Percentiles rank a stretch among this genome's conserved stretches.
These are phyloP conservation scores for Lepidium sativum DNA, from an alignment of 345 rosid species.

Conservation along the genomic window DNA sequence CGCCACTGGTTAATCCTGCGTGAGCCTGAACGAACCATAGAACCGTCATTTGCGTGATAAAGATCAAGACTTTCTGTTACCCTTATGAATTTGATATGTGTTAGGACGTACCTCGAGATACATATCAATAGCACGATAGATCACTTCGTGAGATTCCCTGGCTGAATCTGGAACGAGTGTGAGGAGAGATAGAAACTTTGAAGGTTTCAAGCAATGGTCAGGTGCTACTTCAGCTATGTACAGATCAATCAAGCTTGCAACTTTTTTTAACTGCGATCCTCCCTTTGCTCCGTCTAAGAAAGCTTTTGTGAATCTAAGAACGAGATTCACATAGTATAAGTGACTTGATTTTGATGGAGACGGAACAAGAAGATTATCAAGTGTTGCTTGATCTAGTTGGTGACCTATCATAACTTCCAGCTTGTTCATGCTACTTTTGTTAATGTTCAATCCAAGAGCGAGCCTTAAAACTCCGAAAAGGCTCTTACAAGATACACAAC, in stretches of 20 bases:
- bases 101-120: conserved; percentile 57
- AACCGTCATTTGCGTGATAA: background rate
- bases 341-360: conserved; percentile 48
- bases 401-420: conserved; percentile 81
- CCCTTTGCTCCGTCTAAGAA: conserved; percentile 35
- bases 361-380: conserved; percentile 77
- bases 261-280: conserved; percentile 42
- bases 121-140: conserved; percentile 68
- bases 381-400: conserved; percentile 64
- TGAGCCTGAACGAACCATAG: conserved; percentile 43
- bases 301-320: conserved; percentile 55
- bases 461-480: conserved; percentile 62
- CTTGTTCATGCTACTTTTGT: conserved; percentile 44
- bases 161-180: conserved; percentile 59
- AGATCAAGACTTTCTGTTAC: background rate
- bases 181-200: conserved; percentile 60
- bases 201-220: conserved; percentile 64
- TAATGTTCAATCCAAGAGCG: conserved; percentile 36
- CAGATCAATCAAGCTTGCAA: conserved; percentile 60
- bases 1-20: conserved; percentile 55
- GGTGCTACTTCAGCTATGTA: conserved; percentile 90
- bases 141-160: conserved; percentile 53
- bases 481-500: conserved; percentile 55
- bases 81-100: background rate
- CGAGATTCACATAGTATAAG: conserved; percentile 69